Base-by-base conservation (phyloP, 1,284 basidiomycete species). In the Lentinus polychrous region DNA sequence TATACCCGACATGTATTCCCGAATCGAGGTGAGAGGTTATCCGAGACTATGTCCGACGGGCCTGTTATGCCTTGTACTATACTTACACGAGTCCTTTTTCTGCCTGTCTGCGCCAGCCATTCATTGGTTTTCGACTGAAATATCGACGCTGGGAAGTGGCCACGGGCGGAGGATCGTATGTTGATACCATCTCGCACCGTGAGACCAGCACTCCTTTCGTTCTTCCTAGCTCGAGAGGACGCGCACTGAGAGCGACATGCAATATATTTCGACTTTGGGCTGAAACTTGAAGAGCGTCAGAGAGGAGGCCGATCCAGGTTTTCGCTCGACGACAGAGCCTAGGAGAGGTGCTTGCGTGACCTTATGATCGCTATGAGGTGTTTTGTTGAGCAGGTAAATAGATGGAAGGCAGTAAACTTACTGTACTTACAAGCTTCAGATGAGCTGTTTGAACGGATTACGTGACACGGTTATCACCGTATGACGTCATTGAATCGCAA, bases 1-100 rank as follows among this genome's bases (percentile, higher is more conserved):
- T 94, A 64, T 96, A 97, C 0, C 94, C 94, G 0, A 94, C 93
- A 53, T 71, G 79, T 2, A 69, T 64, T 17, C 84, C 83, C 86
- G 60, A 93, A 94, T 1, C 89, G 79, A 20, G 80, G 64, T 6
- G 65, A 57, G n/a, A 10, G 67, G 57, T 1, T 62, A 56, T 12
- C 52, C 45, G 4, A 53, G 27, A 14, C 51, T 48, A 20, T 34
- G 49, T 6, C 61, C 53, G n/a, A n/a, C 1, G 61, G 45, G 7
- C 8, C 7, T 38, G 37, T 62, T 78, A 82, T 82, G 2, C 54
- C 55, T 24, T 65, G 65, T 1, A 82, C 65, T n/a, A 61, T 64
- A 14, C 57, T n/a, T n/a, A 57, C 20, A 61, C 59, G 54, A 79
- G 79, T 51, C 76, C 72, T 40, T 65, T 61, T 46, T 68, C 68